Base-by-base conservation (phyloP, 225 moss, liverwort and hornwort species). In the Rhytidiadelphus loreus region DNA sequence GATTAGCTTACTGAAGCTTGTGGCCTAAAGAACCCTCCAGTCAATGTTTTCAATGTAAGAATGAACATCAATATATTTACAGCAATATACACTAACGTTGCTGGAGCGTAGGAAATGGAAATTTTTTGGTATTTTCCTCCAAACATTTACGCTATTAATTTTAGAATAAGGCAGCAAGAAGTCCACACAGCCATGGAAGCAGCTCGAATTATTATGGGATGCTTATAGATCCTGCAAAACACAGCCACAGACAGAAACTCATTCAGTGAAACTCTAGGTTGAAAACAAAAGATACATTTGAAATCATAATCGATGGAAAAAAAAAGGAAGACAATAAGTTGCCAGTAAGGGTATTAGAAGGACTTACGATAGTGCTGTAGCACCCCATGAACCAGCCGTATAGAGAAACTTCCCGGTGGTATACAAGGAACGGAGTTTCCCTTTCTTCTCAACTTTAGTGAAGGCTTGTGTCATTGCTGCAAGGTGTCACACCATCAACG, bases 101-200 rank as follows among this genome's bases (percentile, higher is more conserved):
- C 82, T 74, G 74, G 65, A 77, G 46, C 73, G 57, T 58, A 86
- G 75, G 83, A 77, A 83, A 72, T 55, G 65, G 56, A 43, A 30
- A 52, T 35, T 71, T 85, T 88, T 74, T 2, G n/a, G 37, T 28
- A 70, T 70, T 81, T 50, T 70, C 76, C 84, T 82, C 56, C 29
- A 24, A 18, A 32, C 11, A 14, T 28, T 92, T 75, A 94, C 44
- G 71, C 62, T 44, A 94, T 59, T 33, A 92, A 53, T 88, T 92
- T 94, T 61, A 95, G 89, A 78, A 94, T 92, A 43, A 98, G 90
- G 85, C 95, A 96, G 90, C 98, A 98, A 46, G 98, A 98, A 35
- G 98, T 98, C 98, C 98, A 98, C 85, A 98, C 92, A 82, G 96
- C 98, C 98, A 98, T 96, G 87, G 95, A 89, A 85, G 96, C 96